Conservation (phyloP, 805 yeast genomes). For the Candida vaughaniae region DNA sequence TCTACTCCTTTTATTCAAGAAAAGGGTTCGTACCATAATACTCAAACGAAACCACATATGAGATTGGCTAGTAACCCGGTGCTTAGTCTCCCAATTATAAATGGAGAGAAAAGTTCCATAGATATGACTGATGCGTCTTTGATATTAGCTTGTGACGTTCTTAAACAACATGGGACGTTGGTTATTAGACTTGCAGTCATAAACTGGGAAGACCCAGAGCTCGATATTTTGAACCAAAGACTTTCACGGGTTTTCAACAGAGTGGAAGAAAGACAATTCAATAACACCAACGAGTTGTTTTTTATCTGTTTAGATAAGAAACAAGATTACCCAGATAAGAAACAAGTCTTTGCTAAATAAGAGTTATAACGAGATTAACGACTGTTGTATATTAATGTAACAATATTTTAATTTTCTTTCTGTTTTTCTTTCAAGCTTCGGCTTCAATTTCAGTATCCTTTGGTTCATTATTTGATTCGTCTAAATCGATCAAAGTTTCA, state of each 20-base stretch:
- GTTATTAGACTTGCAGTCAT: conserved; percentile 29
- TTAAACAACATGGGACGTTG: conserved; percentile 30
- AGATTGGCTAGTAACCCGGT: conserved; percentile 25
- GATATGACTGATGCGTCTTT: conserved; percentile 43
- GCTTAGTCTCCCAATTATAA: conserved; percentile 23
- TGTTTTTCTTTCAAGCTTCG: background rate
- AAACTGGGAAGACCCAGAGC: conserved; percentile 27
- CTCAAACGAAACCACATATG: conserved; percentile 33
- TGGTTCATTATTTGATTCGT: conserved; percentile 1
- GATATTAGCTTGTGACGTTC: conserved; percentile 25
- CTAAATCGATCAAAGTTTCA: conserved; percentile 11
- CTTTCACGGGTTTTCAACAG: conserved; percentile 24
- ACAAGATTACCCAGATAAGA: conserved; percentile 11
- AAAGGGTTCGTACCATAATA: conserved; percentile 37
- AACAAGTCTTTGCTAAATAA: conserved; percentile 6
- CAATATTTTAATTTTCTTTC: background rate
- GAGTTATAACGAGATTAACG: background rate
- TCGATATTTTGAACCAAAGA: conserved; percentile 23
- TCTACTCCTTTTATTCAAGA: conserved; percentile 33
- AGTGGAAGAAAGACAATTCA: conserved; percentile 16
- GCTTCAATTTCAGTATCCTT: background rate
- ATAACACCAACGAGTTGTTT: conserved; percentile 20
- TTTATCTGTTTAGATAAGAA: conserved; percentile 28
- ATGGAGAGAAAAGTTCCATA: conserved; percentile 28
- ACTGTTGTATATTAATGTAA: conserved; percentile 2